phyloP scores from a whole-genome alignment of 495 filamentous ascomycete species.

The Aspergillus haitiensis region DNA sequence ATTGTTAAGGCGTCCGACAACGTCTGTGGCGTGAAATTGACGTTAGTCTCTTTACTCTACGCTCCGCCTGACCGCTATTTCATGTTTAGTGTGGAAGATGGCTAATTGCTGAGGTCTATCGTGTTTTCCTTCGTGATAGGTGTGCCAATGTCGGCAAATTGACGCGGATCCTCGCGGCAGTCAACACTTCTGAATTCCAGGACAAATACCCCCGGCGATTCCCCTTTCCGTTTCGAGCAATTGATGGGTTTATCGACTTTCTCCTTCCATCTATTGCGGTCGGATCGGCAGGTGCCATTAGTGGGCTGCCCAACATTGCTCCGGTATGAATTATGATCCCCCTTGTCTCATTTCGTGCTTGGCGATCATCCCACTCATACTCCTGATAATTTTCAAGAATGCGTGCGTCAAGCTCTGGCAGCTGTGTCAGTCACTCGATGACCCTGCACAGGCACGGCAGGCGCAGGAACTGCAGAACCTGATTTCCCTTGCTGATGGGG shows the following conservation, averaged over 20 bases:
- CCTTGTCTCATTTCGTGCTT: no score
- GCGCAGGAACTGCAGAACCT: not conserved
- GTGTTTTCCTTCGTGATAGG: not conserved
- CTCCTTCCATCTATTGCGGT: not conserved
- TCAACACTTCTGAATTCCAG: not conserved
- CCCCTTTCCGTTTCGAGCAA: not conserved
- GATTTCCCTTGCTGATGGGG: not conserved
- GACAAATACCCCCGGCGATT: not conserved
- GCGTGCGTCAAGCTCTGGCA: constrained; percentile 1
- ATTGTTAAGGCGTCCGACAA: not conserved
- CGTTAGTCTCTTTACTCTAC: not conserved
- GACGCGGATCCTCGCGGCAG: no score
- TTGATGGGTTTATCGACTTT: constrained; percentile 4
- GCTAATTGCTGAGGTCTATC: no score
- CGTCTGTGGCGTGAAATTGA: constrained; percentile 1
- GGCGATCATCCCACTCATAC: no score
- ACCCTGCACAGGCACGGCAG: not conserved
- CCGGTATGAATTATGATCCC: not conserved
- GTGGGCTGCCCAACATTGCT: not conserved
- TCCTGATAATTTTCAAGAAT: not conserved
- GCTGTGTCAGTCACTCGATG: not conserved
- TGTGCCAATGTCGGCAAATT: constrained; percentile 4
- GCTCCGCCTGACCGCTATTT: not conserved
- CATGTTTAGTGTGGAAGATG: no score
- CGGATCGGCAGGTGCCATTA: constrained; percentile 1